Percentiles rank a stretch among this genome's conserved stretches.
These are phyloP conservation scores for Leptographium lundbergii DNA, from an alignment of 2,329 filamentous ascomycete genomes.

Conservation along the genomic window DNA sequence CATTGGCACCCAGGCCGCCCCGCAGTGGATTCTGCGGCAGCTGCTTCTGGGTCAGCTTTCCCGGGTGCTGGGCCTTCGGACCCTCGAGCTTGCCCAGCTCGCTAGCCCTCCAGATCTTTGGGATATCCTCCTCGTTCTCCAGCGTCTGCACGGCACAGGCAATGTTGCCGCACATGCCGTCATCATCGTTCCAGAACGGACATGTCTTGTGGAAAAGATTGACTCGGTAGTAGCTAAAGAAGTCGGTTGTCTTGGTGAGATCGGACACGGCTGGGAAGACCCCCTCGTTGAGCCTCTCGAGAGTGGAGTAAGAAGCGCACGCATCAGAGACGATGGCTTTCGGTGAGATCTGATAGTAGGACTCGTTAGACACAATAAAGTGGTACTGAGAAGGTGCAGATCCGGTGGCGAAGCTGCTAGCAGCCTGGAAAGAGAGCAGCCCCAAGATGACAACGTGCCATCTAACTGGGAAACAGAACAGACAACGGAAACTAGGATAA, in stretches of 20 bases:
- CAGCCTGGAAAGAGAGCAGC: neutral
- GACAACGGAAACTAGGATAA: constrained; percentile 6
- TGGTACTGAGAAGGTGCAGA: constrained; percentile 11
- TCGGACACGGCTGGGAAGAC: constrained; percentile 67
- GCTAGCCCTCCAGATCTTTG: constrained; percentile 78
- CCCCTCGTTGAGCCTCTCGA: constrained; percentile 70
- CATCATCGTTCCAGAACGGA: constrained; percentile 90
- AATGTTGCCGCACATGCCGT: constrained; percentile 92
- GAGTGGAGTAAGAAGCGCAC: constrained; percentile 82
- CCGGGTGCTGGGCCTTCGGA: constrained; percentile 80
- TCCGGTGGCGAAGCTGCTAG: constrained; percentile 6
- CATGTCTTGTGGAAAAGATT: constrained; percentile 92
- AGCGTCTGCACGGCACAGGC: constrained; percentile 92
- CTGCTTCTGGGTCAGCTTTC: constrained; percentile 58
- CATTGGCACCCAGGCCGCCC: constrained; percentile 70
- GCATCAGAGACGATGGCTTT: constrained; percentile 84
- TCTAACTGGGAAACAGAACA: constrained; percentile 6
- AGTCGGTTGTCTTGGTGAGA: constrained; percentile 80
- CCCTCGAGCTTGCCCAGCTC: constrained; percentile 88
- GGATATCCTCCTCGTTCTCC: constrained; percentile 90
- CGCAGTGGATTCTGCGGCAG: constrained; percentile 62
- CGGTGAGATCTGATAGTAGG: constrained; percentile 60
- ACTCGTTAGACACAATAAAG: constrained; percentile 26
- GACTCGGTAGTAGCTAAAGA: constrained; percentile 94
- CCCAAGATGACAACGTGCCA: constrained; percentile 4